Evolutionary conservation across 2,329 filamentous ascomycete genomes (phyloP).

Genomic region (Aspergillus tamarii): DNA sequence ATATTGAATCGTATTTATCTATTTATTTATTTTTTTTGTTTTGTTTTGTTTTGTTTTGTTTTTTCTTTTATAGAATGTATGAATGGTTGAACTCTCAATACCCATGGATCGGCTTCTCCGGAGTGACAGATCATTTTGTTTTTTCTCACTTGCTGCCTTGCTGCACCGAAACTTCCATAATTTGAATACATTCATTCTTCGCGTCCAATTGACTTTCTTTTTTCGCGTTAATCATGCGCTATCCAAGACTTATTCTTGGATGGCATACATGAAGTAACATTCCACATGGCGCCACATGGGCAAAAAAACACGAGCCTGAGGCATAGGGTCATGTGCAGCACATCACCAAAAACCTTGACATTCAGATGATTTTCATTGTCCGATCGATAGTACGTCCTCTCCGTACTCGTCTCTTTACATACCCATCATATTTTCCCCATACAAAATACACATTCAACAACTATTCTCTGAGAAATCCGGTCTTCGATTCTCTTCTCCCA

Average conservation of each 20-base stretch:
- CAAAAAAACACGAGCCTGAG: background rate
- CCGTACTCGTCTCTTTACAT: too few relatives aligned
- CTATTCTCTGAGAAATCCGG: background rate
- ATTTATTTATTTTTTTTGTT: too few relatives aligned
- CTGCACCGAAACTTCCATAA: background rate
- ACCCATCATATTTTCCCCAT: background rate
- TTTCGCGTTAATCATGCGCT: background rate
- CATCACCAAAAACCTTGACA: too few relatives aligned
- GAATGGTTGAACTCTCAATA: background rate
- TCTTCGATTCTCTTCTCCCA: background rate
- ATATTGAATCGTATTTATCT: too few relatives aligned
- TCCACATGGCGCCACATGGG: background rate
- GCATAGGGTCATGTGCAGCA: background rate
- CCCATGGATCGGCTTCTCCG: background rate
- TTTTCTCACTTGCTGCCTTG: too few relatives aligned
- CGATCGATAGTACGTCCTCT: too few relatives aligned
- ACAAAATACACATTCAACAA: background rate
- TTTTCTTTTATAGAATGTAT: too few relatives aligned
- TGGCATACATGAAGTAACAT: background rate
- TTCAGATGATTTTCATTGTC: too few relatives aligned
- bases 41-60: too few relatives aligned
- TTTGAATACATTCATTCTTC: background rate
- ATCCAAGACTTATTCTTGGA: too few relatives aligned
- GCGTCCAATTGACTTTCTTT: background rate
- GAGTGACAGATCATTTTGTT: background rate